Evolutionary conservation across 148 eudicot genomes (phyloP).

Genomic region (Linanthus parryae): DNA sequence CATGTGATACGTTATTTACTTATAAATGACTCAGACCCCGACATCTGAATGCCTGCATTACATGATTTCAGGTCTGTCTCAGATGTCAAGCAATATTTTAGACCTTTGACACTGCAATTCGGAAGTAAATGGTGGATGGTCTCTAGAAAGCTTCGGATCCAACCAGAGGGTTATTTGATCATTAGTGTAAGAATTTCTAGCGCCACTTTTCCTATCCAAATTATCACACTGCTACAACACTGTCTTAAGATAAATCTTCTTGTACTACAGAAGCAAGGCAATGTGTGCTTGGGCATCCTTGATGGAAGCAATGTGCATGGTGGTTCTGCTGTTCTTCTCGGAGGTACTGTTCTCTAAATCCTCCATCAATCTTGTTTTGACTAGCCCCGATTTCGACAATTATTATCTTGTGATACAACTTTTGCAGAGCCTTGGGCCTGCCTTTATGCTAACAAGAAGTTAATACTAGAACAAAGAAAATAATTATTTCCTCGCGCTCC

Average conservation of each 20-base stretch:
- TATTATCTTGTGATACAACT: too few species aligned
- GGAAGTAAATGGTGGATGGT: conserved; percentile 48
- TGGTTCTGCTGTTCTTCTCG: conserved; percentile 45
- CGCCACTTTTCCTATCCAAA: neutral
- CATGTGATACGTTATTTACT: too few species aligned
- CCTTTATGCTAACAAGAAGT: too few species aligned
- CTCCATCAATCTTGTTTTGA: too few species aligned
- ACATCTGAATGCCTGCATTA: neutral
- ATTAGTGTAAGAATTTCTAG: conserved; percentile 28
- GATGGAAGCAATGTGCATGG: conserved; percentile 49
- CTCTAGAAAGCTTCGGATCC: conserved; percentile 36
- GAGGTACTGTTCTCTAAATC: conserved; percentile 30
- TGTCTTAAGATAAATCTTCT: neutral
- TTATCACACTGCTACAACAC: neutral
- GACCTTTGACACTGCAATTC: conserved; percentile 44
- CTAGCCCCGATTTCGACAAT: too few species aligned
- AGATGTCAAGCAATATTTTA: conserved; percentile 38
- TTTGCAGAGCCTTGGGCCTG: too few species aligned
- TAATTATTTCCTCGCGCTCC: too few species aligned
- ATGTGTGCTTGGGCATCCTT: conserved; percentile 61
- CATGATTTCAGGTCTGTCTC: conserved; percentile 34
- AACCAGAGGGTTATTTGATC: conserved; percentile 51
- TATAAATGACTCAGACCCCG: neutral
- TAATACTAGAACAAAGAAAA: too few species aligned
- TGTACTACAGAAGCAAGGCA: conserved; percentile 43